These are phyloP conservation scores for Plasmopara halstedii DNA, from an alignment of 352 stramenopile species.

Conservation along the genomic window DNA sequence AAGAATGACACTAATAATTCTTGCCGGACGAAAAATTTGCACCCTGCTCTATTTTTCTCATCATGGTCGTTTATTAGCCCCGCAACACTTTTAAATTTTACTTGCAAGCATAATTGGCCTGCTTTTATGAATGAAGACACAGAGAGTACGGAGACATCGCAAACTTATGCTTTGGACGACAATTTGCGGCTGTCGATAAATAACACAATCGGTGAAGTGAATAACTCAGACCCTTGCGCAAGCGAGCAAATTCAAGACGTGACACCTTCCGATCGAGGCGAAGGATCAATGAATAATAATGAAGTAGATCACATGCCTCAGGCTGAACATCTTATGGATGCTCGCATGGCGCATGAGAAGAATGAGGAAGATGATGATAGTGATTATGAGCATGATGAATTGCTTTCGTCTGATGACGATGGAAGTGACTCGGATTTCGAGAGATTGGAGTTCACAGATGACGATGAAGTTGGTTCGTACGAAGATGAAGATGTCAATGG, in stretches of 20 bases:
- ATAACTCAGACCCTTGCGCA: not conserved
- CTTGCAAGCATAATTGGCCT: conserved; percentile 80
- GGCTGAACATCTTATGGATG: conserved; percentile 6
- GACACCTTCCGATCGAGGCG: conserved; percentile 11
- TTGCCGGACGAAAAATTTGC: conserved; percentile 57
- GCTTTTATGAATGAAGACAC: conserved; percentile 52
- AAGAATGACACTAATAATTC: conserved; percentile 11
- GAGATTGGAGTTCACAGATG: conserved; percentile 63
- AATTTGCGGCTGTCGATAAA: not conserved
- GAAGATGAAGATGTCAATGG: conserved; percentile 16
- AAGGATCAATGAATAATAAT: not conserved
- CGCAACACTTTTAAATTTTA: conserved; percentile 45
- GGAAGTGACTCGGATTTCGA: conserved; percentile 76
- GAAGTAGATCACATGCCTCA: conserved; percentile 5
- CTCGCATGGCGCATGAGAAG: conserved; percentile 10
- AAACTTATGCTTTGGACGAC: conserved; percentile 6
- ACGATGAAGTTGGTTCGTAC: conserved; percentile 37
- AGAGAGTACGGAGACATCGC: conserved; percentile 20
- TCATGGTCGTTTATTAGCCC: conserved; percentile 76
- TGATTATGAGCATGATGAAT: conserved; percentile 79
- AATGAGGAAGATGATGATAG: conserved; percentile 60
- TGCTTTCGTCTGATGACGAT: conserved; percentile 63
- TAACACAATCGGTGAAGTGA: not conserved
- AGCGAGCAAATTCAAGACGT: conserved; percentile 6
- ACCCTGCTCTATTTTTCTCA: conserved; percentile 79